Evolutionary conservation across 83 land plant species (phyloP), one percentile per base, ranked within the genome.

Genomic region (Isoetes engelmannii): DNA sequence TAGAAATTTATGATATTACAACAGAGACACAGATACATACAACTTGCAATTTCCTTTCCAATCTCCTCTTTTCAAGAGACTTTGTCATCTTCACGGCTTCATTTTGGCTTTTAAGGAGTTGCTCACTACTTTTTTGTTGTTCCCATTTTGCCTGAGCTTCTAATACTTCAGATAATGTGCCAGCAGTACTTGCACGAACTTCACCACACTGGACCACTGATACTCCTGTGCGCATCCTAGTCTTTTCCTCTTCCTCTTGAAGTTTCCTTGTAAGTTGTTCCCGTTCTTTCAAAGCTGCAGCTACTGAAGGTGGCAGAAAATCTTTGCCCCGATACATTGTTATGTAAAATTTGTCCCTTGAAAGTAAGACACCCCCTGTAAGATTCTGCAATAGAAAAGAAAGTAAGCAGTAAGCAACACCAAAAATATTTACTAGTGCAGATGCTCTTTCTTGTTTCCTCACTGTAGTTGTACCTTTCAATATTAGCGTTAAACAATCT

Each of bases 291-390:
- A 94, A 79, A 55, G 79, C 90, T 69, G 80, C 79, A n/a, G 92
- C 69, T 37, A 94, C 85, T 37, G 78, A 75, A 20, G 78, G 77
- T 5, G 96, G 86, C 47, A 94, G 76, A 74, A 94, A 90, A 69
- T 86, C 84, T 54, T 88, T 94, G n/a, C 99, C 99, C 69, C 99
- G 80, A 64, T 86, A 90, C 63, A 90, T 81, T 9, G 85, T 85
- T 45, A 94, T 69, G 70, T 75, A 90, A 47, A 86, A 85, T 74
- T 88, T 94, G 84, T 84, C 87, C 75, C 97, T 83, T 17, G 97
- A 84, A 48, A 94, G 87, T 64, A 94, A 77, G 37, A 71, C 67
- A 12, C 90, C 97, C 55, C 99, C 99, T 4, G 99, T 94, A 66
- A 94, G 79, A 70, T 63, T 80, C 99, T 94, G 89, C 79, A 83